phyloP scores from a whole-genome alignment of 176 grass and related monocot genomes.

The Phyllostachys edulis region DNA sequence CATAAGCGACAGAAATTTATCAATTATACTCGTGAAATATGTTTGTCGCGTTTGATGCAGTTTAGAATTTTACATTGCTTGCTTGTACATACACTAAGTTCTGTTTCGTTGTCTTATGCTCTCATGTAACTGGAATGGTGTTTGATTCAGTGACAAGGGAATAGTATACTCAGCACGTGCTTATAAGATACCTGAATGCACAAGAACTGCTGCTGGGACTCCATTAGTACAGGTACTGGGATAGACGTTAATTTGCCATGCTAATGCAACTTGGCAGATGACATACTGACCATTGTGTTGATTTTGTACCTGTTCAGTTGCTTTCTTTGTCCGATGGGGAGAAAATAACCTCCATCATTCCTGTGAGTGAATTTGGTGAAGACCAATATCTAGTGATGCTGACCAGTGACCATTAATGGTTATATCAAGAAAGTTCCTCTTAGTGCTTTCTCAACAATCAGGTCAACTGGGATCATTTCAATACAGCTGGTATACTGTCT shows the following conservation, averaged over 20 bases:
- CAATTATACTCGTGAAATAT: background rate
- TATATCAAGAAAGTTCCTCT: constrained; percentile 95
- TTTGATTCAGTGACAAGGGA: constrained; percentile 79
- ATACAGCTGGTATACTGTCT: constrained; percentile 77
- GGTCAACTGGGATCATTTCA: constrained; percentile 80
- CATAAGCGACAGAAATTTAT: background rate
- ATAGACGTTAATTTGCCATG: constrained; percentile 13
- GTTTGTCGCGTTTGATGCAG: background rate
- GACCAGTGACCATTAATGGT: constrained; percentile 74
- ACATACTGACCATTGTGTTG: constrained; percentile 29
- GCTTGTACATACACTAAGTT: background rate
- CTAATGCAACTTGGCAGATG: constrained; percentile 11
- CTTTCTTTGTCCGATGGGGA: constrained; percentile 81
- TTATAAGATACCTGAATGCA: constrained; percentile 92
- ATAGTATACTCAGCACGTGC: constrained; percentile 91
- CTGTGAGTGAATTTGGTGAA: constrained; percentile 82
- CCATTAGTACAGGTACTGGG: constrained; percentile 77
- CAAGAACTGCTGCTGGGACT: constrained; percentile 79
- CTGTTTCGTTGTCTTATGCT: background rate
- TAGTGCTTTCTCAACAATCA: constrained; percentile 86
- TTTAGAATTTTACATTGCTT: background rate
- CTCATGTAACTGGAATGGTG: constrained; percentile 31
- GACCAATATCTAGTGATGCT: constrained; percentile 93
- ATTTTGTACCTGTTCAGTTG: constrained; percentile 49
- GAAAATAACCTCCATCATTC: constrained; percentile 94